Evolutionary conservation across 805 yeast genomes (phyloP), one percentile per base, ranked within the genome.

Genomic region (Diddensiella santjacobensis): DNA sequence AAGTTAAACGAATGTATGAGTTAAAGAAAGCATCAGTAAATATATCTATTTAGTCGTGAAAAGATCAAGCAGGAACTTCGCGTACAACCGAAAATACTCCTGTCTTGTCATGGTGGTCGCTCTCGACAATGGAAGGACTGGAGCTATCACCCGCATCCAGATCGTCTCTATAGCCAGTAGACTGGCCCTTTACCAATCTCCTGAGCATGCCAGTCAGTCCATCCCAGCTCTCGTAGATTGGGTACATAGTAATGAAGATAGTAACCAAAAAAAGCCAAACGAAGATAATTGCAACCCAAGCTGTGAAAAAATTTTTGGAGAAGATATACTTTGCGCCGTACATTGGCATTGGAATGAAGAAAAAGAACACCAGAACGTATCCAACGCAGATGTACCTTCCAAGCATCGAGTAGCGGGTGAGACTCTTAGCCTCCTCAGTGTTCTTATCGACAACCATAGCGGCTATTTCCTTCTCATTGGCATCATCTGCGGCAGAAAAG

Each of bases 261-360:
- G 62, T 44, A 2, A 67, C 62, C 33, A 57, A 37, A 67, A 86
- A 87, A 31, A 87, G 70, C 96, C 96, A 88, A 50, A 87, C 79
- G 44, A 88, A 79, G 50, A 83, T 80, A 24, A 88, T 93, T 33
- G 74, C 78, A 44, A 88, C 77, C 96, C 96, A 88, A 37, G 95
- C 96, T 3, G 91, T 84, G 66, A 88, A 88, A 68, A 87, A 86
- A 45, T 64, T 66, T 64, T 78, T 81, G 44, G 87, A 79, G 67
- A 88, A 88, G 35, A 87, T 72, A 61, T 88, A 88, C 2, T 77
- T 74, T 2, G 83, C 61, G 24, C 95, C 96, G 64, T 83, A 87
- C 91, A 88, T 82, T 56, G 96, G 95, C 87, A 87, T 84, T 58
- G 96, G 96, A 89, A 93, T 87, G 22, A 88, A 59, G 23, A 89